Evolutionary conservation across 2,329 filamentous ascomycete species (phyloP).

Genomic region (Nothophaeocryptopus gaeumannii): DNA sequence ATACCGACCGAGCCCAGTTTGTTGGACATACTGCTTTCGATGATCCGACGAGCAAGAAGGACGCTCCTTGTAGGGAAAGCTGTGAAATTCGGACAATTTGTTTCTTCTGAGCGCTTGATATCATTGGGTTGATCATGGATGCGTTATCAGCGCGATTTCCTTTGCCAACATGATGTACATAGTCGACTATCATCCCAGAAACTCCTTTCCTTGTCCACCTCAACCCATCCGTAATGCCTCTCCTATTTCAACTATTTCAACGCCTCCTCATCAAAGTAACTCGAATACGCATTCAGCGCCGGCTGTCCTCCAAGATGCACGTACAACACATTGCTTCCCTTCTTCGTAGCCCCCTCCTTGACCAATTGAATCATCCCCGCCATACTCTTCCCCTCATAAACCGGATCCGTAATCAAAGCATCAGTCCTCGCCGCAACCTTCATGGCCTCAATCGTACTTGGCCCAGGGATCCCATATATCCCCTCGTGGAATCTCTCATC

Average conservation of each 20-base stretch:
- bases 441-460: slow-evolving; percentile 65
- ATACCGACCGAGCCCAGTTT: slow-evolving; percentile 34
- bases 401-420: slow-evolving; percentile 71
- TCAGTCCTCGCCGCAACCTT: slow-evolving; percentile 66
- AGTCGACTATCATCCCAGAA: too few relatives aligned
- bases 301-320: slow-evolving; percentile 69
- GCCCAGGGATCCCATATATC: slow-evolving; percentile 65
- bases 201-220: too few relatives aligned
- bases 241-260: slow-evolving; percentile 5
- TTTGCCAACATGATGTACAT: too few relatives aligned
- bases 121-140: background rate
- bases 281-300: slow-evolving; percentile 63
- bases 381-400: slow-evolving; percentile 74
- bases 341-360: slow-evolving; percentile 58
- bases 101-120: slow-evolving; percentile 33
- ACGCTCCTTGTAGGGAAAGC: slow-evolving; percentile 39
- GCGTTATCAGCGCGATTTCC: too few relatives aligned
- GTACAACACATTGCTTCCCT: slow-evolving; percentile 64
- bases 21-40: slow-evolving; percentile 42
- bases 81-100: slow-evolving; percentile 43
- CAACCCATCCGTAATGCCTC: background rate
- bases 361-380: slow-evolving; percentile 70
- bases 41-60: slow-evolving; percentile 34
- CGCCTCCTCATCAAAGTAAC: slow-evolving; percentile 22
- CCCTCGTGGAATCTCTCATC: slow-evolving; percentile 66